A percentile compares a stretch with the other conserved stretches of the same genome.
These are phyloP conservation scores for Fusarium concolor DNA, from an alignment of 2,329 filamentous ascomycete genomes.

Conservation along the genomic window DNA sequence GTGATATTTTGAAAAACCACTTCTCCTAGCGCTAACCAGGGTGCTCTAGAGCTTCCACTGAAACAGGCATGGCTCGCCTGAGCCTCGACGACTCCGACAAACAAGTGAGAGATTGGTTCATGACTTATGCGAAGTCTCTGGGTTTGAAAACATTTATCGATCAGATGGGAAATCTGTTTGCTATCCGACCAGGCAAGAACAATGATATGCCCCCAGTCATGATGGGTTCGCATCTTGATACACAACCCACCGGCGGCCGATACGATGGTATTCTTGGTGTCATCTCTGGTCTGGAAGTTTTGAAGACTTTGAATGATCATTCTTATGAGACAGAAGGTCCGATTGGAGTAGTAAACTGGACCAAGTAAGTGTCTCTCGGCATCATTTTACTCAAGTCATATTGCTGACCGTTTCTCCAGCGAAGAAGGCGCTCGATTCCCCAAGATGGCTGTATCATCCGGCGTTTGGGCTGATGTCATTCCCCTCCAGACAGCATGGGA, in stretches of 20 bases:
- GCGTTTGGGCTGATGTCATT: conserved; percentile 3
- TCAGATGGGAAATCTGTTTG: conserved; percentile 11
- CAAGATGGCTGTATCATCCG: conserved; percentile 11
- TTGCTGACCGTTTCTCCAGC: not conserved
- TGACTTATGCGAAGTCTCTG: conserved; percentile 5
- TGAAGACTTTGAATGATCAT: not conserved
- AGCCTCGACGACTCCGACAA: conserved; percentile 15
- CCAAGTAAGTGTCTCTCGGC: not conserved
- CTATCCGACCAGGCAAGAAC: not conserved
- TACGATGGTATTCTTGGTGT: conserved; percentile 15
- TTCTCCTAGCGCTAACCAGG: too few relatives aligned
- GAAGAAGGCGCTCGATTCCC: conserved; percentile 12
- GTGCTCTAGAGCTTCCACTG: not conserved
- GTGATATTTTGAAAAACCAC: too few relatives aligned
- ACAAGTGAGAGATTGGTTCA: conserved; percentile 19
- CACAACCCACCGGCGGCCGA: not conserved
- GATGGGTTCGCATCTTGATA: conserved; percentile 15
- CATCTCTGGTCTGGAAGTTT: not conserved
- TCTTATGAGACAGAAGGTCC: not conserved
- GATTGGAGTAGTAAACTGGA: conserved; percentile 10
- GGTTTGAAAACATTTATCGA: not conserved
- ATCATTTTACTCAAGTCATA: rapidly evolving
- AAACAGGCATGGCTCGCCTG: conserved; percentile 8
- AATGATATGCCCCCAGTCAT: not conserved
- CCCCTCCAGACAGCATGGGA: conserved; percentile 7